These are phyloP conservation scores for Blastocystis hominis DNA, from an alignment of 352 stramenopile species.

Conservation along the genomic window DNA sequence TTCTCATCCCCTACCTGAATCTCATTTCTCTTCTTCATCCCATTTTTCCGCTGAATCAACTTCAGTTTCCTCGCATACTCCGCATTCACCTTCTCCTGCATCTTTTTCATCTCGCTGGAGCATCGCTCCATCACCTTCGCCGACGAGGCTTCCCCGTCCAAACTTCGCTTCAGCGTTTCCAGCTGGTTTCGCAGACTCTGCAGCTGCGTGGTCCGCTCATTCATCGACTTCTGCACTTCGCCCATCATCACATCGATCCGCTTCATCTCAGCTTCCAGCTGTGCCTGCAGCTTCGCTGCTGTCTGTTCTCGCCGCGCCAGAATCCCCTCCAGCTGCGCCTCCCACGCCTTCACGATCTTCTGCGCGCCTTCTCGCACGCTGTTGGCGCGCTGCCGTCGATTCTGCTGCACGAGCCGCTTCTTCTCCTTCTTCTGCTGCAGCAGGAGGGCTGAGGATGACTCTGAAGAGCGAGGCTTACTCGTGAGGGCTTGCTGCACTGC, in stretches of 20 bases:
- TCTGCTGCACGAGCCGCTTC: slow-evolving; percentile 11
- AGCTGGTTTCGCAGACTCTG: not conserved
- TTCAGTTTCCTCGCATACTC: slow-evolving; percentile 7
- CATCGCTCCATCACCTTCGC: not conserved
- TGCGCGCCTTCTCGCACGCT: not conserved
- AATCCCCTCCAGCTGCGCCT: not conserved
- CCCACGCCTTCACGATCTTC: not conserved
- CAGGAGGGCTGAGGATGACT: slow-evolving; percentile 1
- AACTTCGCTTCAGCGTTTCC: not conserved
- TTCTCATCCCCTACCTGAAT: not conserved
- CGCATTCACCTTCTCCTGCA: not conserved
- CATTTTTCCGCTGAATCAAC: not conserved
- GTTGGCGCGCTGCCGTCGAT: not conserved
- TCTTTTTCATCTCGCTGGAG: not conserved
- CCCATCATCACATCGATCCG: not conserved
- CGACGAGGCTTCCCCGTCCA: not conserved
- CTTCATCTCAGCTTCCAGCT: slow-evolving; percentile 1
- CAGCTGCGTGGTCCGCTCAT: not conserved
- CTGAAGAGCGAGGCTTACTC: not conserved
- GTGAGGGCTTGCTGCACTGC: slow-evolving; percentile 20
- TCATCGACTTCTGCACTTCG: not conserved
- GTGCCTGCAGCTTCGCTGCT: not conserved
- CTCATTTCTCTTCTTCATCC: slow-evolving; percentile 31
- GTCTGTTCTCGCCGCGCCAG: not conserved
- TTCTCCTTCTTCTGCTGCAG: slow-evolving; percentile 52